Evolutionary conservation across 2,329 filamentous ascomycete species (phyloP), one percentile per base, ranked within the genome.

Genomic region (Dichotomopilus funicola): DNA sequence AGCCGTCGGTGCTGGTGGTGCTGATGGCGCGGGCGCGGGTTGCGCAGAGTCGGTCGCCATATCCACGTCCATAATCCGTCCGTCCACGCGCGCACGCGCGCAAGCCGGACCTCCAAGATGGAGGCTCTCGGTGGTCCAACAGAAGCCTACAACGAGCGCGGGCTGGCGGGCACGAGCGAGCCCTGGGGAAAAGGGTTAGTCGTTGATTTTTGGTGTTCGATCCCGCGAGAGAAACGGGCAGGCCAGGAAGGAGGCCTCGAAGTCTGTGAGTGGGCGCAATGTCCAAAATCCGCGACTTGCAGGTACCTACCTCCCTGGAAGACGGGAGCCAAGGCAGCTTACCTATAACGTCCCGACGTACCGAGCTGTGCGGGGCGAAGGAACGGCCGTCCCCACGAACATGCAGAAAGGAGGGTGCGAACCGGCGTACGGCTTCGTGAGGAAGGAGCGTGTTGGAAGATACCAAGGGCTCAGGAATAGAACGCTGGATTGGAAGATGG

Each of bases 21-120:
- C 19, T 27, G 19, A 27, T 27, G 19, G 36, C 12, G 53, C 51
- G 12, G 48, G 43, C 19, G 57, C 19, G 8, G 38, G 48, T 44
- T 40, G 53, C 44, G 57, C 60, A 43, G 47, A 49, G 31, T 56
- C 58, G 44, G 50, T 43, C 35, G 50, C 54, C 54, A 47, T 57
- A 38, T 59, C 57, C 51, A 55, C 51, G 51, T 62, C 61, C 57
- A 63, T 56, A 41, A 46, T 53, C 19, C 19, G 19, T 27, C 19
- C 19, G 19, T 27, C 19, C 19, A 27, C 19, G 19, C 19, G 19
- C 34, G 52, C 51, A 33, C 43, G 36, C 37, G 44, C 56, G 41
- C 40, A 11, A 11, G 40, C 11, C 38, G n/a, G 35, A 42, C 35
- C 38, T 40, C 46, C 49, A 41, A 36, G 36, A 41, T 50, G 46